A percentile compares a stretch with the other conserved stretches of the same genome.
These are phyloP conservation scores for Calonectria fujianensis DNA, from an alignment of 2,329 filamentous ascomycete species.

Conservation along the genomic window DNA sequence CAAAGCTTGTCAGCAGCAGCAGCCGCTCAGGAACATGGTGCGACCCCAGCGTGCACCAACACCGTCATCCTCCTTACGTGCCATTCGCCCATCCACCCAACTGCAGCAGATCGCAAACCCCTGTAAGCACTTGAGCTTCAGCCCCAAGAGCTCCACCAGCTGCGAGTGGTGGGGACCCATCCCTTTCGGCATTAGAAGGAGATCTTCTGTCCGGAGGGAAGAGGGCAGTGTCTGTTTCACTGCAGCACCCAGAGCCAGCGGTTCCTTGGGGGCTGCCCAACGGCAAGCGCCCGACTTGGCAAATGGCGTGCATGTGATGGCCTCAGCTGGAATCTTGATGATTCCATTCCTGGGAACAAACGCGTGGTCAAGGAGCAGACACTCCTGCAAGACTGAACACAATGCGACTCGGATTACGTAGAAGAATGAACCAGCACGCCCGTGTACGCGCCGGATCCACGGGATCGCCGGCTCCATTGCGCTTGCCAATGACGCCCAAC, in stretches of 20 bases:
- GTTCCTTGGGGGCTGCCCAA: background rate
- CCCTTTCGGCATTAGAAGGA: background rate
- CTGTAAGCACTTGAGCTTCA: constrained; percentile 15
- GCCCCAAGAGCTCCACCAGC: constrained; percentile 19
- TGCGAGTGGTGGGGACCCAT: background rate
- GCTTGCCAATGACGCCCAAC: background rate
- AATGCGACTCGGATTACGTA: constrained; percentile 3
- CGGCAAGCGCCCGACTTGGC: background rate
- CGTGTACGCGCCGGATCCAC: background rate
- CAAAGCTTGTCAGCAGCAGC: constrained; percentile 1
- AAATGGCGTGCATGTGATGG: constrained; percentile 1
- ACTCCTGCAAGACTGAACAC: constrained; percentile 4
- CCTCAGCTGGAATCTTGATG: constrained; percentile 12
- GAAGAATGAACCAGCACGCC: background rate
- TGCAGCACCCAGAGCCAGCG: background rate
- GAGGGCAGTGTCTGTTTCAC: constrained; percentile 1
- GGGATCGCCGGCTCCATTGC: constrained; percentile 1
- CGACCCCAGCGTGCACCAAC: background rate
- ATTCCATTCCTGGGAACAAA: background rate
- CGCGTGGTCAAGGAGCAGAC: background rate
- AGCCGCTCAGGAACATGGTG: background rate
- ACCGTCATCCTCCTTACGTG: constrained; percentile 20
- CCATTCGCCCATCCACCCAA: constrained; percentile 21
- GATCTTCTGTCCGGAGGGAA: background rate
- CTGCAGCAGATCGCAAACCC: constrained; percentile 16